Evolutionary conservation across 169 alveolate genomes (phyloP).

Genomic region (Cryptosporidium sp.): DNA sequence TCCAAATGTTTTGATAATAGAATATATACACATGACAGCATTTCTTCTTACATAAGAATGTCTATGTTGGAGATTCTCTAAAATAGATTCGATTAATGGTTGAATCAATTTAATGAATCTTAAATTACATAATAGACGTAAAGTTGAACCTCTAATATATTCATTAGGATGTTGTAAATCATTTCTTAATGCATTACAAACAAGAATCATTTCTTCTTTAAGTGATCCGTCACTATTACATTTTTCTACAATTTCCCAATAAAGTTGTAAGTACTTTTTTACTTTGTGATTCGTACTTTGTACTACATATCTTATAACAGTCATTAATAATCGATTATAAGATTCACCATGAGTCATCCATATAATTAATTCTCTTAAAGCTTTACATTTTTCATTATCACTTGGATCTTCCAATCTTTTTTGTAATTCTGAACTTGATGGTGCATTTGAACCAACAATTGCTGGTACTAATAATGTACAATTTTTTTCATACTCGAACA

Average conservation of each 20-base stretch:
- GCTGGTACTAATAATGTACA: slow-evolving; percentile 69
- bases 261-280: slow-evolving; percentile 92
- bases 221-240: slow-evolving; percentile 93
- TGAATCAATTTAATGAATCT: slow-evolving; percentile 90
- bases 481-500: slow-evolving; percentile 70
- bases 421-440: slow-evolving; percentile 68
- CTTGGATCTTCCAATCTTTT: slow-evolving; percentile 70
- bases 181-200: slow-evolving; percentile 95
- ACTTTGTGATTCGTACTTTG: slow-evolving; percentile 87
- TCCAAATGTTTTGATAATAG: slow-evolving; percentile 89
- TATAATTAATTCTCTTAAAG: slow-evolving; percentile 63
- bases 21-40: slow-evolving; percentile 92
- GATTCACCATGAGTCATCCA: slow-evolving; percentile 78
- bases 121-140: slow-evolving; percentile 92
- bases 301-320: slow-evolving; percentile 85
- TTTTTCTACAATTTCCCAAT: slow-evolving; percentile 95
- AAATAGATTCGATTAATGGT: slow-evolving; percentile 91
- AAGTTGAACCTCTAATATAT: slow-evolving; percentile 95
- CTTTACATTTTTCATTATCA: slow-evolving; percentile 74
- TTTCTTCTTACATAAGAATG: slow-evolving; percentile 94
- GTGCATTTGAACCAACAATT: slow-evolving; percentile 47
- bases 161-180: slow-evolving; percentile 96
- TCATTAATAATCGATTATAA: slow-evolving; percentile 81
- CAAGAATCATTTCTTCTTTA: slow-evolving; percentile 95
- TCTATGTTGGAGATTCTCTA: slow-evolving; percentile 90